Conservation (phyloP, 176 grass and related monocot genomes). For the Lolium perenne region DNA sequence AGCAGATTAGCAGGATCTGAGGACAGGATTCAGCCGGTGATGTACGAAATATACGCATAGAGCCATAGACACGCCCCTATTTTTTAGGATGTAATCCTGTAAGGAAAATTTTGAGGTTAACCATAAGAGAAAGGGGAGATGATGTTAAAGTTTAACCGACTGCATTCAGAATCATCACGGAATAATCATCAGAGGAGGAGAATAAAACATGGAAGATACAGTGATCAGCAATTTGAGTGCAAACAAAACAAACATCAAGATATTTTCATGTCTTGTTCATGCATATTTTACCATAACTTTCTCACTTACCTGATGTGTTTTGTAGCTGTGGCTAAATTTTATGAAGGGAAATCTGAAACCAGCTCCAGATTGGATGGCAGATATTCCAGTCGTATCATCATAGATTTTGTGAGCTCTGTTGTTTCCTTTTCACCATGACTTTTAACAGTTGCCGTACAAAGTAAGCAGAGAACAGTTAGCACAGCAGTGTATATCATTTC, state of each 20-base stretch:
- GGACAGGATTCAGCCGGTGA: slow-evolving; percentile 12
- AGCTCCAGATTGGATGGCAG: background rate
- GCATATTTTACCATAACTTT: background rate
- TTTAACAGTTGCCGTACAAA: background rate
- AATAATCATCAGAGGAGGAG: background rate
- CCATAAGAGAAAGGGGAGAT: background rate
- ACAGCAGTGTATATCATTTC: background rate
- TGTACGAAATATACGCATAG: background rate
- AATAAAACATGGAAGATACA: background rate
- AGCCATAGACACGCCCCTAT: background rate
- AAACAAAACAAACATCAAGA: background rate
- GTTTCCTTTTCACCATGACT: slow-evolving; percentile 25
- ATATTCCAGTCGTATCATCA: background rate
- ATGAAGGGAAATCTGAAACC: slow-evolving; percentile 11
- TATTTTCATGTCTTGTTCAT: background rate
- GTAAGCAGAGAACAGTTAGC: slow-evolving; percentile 27
- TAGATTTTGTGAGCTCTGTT: background rate
- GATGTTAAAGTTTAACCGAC: background rate
- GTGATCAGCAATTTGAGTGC: background rate
- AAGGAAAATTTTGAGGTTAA: background rate
- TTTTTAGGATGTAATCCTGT: background rate
- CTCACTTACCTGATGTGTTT: background rate
- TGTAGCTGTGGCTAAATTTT: background rate
- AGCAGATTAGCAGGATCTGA: slow-evolving; percentile 32
- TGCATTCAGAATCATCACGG: background rate